phyloP scores from a whole-genome alignment of 768 basidiomycete genomes.

The Hygrophorus pudorinus region DNA sequence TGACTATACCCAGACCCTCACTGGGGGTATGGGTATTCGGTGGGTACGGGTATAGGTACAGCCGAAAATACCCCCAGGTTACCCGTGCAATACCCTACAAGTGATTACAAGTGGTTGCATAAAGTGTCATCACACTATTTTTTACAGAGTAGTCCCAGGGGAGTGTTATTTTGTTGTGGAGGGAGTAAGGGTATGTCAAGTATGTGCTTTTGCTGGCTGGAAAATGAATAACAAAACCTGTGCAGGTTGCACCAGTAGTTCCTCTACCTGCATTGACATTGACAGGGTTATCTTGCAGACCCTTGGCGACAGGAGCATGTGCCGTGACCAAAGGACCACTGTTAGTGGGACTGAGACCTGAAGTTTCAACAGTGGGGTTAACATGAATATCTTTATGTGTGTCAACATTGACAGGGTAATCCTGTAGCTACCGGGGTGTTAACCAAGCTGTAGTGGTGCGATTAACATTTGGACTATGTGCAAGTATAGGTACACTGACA shows the following conservation, averaged over 20 bases:
- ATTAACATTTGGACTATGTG: neutral
- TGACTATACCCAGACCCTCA: no score
- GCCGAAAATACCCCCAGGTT: no score
- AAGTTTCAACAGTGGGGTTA: neutral
- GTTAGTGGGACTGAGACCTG: neutral
- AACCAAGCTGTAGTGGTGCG: no score
- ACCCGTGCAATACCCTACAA: no score
- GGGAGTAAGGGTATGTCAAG: slow-evolving; percentile 16
- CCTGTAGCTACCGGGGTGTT: no score
- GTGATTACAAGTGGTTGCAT: slow-evolving; percentile 2
- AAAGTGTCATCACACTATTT: slow-evolving; percentile 10
- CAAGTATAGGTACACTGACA: slow-evolving; percentile 6
- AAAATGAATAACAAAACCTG: slow-evolving; percentile 13
- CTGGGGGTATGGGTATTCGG: no score
- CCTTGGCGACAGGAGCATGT: no score
- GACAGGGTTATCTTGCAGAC: no score
- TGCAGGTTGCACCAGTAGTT: slow-evolving; percentile 1
- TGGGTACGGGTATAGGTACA: no score
- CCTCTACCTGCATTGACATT: neutral
- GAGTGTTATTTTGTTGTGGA: slow-evolving; percentile 13
- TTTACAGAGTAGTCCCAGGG: slow-evolving; percentile 16
- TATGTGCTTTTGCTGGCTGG: slow-evolving; percentile 15
- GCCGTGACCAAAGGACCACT: no score
- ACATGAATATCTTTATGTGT: neutral
- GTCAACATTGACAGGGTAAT: no score